These are phyloP conservation scores for Rhododendron kiyosumense DNA, from an alignment of 148 eudicot genomes.

Conservation along the genomic window DNA sequence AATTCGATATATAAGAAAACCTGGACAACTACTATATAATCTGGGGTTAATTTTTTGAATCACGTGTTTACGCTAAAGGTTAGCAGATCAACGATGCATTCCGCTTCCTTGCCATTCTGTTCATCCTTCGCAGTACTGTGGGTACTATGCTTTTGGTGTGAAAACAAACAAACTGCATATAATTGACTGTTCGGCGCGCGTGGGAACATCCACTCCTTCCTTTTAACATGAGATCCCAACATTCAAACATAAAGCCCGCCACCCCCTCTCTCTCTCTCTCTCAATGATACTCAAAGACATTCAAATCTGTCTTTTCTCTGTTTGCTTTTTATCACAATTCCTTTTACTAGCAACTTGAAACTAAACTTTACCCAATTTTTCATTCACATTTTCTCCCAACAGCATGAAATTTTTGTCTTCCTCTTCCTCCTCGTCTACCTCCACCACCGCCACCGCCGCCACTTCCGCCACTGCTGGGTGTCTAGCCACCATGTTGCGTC, in stretches of 20 bases:
- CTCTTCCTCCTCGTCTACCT: not conserved
- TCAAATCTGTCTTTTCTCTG: conserved; percentile 8
- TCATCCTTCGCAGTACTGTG: not conserved
- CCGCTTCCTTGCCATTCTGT: not conserved
- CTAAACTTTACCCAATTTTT: not conserved
- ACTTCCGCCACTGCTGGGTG: conserved; percentile 22
- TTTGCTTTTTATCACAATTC: not conserved
- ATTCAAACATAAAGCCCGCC: conserved; percentile 21
- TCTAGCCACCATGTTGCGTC: conserved; percentile 38
- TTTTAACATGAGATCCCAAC: not conserved
- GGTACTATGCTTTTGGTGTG: not conserved
- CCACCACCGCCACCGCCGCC: not conserved
- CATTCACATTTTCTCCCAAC: not conserved
- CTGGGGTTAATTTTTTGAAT: too few species aligned
- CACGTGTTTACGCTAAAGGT: too few species aligned
- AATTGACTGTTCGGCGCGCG: conserved; percentile 7
- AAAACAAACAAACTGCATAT: not conserved
- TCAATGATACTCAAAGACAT: not conserved
- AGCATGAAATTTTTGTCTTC: conserved; percentile 11
- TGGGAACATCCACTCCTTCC: conserved; percentile 10
- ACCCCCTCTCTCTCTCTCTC: not conserved
- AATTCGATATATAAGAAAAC: too few species aligned
- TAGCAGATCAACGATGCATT: not conserved
- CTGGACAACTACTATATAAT: too few species aligned
- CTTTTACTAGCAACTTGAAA: not conserved